Base-by-base conservation (phyloP, 2,329 filamentous ascomycete genomes). In the Penicillium sp. region DNA sequence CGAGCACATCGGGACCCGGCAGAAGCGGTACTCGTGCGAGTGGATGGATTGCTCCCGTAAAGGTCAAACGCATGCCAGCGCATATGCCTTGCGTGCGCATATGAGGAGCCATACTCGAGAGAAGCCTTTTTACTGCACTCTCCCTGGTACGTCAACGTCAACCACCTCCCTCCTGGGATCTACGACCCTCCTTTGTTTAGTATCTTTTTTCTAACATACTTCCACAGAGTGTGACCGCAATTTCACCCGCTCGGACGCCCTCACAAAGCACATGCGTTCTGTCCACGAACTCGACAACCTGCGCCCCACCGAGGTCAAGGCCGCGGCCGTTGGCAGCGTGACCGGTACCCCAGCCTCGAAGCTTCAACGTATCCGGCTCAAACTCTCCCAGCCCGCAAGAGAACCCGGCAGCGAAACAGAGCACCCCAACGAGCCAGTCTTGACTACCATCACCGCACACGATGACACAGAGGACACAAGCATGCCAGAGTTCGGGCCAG, bases 11-110 rank as follows among this genome's bases (percentile, higher is more conserved):
- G 92, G 95, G 74, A 92, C 89, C 64, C 88, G 93, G 58, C 91
- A 95, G 80, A 97, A 96, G 80, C 97, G 95, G 78, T 98, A 98
- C 76, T 93, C 92, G n/a, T 99, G 95, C 79, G 94, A 98, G 79
- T 99, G 95, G 95, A 88, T 86, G 62, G 94, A 94, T 68, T 99
- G 95, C 76, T 85, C 84, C 57, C 83, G 93, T 64, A 98, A 97
- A 81, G 92, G 93, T 62, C 88, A 95, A 78, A 89, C 92, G 19
- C 95, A 99, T 79, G 94, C 94, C 1, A 97, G 93, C 72, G 95
- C 92, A 2, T 99, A 99, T 80, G 95, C 95, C 4, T 82, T 99
- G 66, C 93, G 96, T 76, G 95, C 95, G 10, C 95, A 99, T 75
- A 97, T 99, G 93, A 86, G 95, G 70, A 97, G 93, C 75, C 95